Percentiles rank a stretch among this genome's conserved stretches.
phyloP scores from a whole-genome alignment of 2,329 filamentous ascomycete species.

The Balansia obtecta region DNA sequence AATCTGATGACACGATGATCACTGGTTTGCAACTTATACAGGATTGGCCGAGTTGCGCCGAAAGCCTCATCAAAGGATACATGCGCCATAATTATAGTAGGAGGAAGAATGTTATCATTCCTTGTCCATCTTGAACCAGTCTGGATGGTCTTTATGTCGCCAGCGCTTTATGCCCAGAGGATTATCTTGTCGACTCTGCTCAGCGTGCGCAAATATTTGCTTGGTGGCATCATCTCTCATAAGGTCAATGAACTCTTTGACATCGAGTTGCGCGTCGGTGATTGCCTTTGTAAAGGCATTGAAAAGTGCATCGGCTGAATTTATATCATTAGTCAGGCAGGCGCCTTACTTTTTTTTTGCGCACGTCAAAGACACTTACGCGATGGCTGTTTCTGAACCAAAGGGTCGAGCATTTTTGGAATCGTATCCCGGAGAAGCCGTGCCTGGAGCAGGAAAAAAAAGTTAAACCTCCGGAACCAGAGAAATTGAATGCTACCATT shows the following conservation, averaged over 20 bases:
- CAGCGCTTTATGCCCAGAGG: conserved; percentile 46
- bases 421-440: conserved; percentile 24
- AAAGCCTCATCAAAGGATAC: neutral
- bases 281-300: conserved; percentile 35
- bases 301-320: conserved; percentile 37
- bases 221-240: conserved; percentile 34
- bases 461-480: no score
- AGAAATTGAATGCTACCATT: neutral
- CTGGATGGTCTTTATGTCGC: conserved; percentile 45
- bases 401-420: conserved; percentile 30
- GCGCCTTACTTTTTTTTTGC: neutral
- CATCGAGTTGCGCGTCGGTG: conserved; percentile 33
- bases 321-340: conserved; percentile 3
- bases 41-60: neutral
- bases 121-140: conserved; percentile 36
- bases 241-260: conserved; percentile 37
- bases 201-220: conserved; percentile 38
- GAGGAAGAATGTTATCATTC: conserved; percentile 8
- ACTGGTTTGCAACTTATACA: neutral
- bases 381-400: conserved; percentile 35
- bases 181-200: conserved; percentile 39
- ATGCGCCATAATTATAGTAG: neutral
- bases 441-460: conserved; percentile 13
- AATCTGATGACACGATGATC: no score
- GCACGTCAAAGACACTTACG: conserved; percentile 27